Evolutionary conservation across 805 yeast species (phyloP).

Genomic region (Candida pseudofarinosa): DNA sequence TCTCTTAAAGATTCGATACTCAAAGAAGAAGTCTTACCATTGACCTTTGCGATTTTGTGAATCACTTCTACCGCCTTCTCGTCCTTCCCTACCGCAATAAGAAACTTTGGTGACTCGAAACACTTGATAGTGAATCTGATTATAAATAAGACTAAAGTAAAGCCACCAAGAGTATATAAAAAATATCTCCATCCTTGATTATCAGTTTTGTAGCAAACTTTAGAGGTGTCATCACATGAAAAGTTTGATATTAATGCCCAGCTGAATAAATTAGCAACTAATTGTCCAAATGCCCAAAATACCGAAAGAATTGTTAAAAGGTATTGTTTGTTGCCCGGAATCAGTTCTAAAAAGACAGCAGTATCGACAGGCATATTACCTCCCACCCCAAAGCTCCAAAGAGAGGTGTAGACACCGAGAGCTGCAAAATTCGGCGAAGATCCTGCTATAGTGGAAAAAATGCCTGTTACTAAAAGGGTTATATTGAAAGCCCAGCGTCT

Average conservation of each 20-base stretch:
- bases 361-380: slow-evolving; percentile 32
- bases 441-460: slow-evolving; percentile 26
- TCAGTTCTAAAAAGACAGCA: slow-evolving; percentile 25
- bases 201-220: slow-evolving; percentile 39
- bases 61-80: slow-evolving; percentile 43
- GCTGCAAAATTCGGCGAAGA: slow-evolving; percentile 27
- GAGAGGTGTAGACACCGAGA: slow-evolving; percentile 20
- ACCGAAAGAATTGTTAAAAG: slow-evolving; percentile 37
- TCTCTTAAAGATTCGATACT: slow-evolving; percentile 44
- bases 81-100: slow-evolving; percentile 49
- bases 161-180: slow-evolving; percentile 48
- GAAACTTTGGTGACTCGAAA: slow-evolving; percentile 55
- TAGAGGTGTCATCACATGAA: slow-evolving; percentile 34
- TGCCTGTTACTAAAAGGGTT: slow-evolving; percentile 23
- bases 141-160: slow-evolving; percentile 39
- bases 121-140: slow-evolving; percentile 37
- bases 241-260: slow-evolving; percentile 54
- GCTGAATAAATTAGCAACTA: slow-evolving; percentile 46
- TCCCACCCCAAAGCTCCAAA: slow-evolving; percentile 30
- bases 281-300: slow-evolving; percentile 65
- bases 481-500: slow-evolving; percentile 27
- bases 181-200: slow-evolving; percentile 66
- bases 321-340: slow-evolving; percentile 24
- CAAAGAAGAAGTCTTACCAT: slow-evolving; percentile 36
- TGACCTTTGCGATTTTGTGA: slow-evolving; percentile 43